Conservation (phyloP, 2,329 filamentous ascomycete species). For the Neofusicoccum sp. region DNA sequence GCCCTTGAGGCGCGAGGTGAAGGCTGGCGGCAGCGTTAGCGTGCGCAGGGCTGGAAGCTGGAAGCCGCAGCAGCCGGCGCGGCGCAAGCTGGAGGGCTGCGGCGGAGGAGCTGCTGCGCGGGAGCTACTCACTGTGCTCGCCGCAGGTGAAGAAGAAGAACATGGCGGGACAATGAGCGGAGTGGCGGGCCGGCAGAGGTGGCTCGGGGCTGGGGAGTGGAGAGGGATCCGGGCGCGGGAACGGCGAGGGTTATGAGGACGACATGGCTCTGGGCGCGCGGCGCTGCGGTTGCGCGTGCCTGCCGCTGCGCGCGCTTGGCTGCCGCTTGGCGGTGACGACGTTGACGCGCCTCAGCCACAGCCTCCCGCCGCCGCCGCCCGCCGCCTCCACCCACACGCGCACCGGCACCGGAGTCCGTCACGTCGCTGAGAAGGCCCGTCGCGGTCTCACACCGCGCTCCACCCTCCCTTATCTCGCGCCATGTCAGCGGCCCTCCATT, state of each 20-base stretch:
- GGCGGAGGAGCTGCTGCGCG: not conserved
- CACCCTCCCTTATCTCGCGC: not conserved
- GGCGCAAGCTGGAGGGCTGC: not conserved
- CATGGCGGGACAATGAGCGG: constrained; percentile 26
- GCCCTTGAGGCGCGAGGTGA: constrained; percentile 45
- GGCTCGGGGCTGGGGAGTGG: not conserved
- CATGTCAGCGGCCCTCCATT: constrained; percentile 1
- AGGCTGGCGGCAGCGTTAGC: constrained; percentile 35
- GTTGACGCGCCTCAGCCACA: not conserved
- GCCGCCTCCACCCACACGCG: not conserved
- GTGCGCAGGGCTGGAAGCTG: not conserved
- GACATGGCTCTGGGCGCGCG: not conserved
- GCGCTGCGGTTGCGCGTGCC: not conserved
- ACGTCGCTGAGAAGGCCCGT: not conserved
- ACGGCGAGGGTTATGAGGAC: not conserved
- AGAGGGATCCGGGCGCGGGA: not conserved
- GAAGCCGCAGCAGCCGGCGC: not conserved
- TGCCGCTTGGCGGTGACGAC: constrained; percentile 18
- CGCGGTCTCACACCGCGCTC: constrained; percentile 2
- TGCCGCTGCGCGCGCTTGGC: not conserved
- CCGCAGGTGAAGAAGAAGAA: constrained; percentile 54
- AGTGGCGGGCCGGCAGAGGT: not conserved
- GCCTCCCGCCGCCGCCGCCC: not conserved
- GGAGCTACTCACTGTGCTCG: constrained; percentile 42
- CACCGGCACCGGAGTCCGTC: not conserved